Evolutionary conservation across 306 rosid species (phyloP).

Genomic region (Dryas alaskensis): DNA sequence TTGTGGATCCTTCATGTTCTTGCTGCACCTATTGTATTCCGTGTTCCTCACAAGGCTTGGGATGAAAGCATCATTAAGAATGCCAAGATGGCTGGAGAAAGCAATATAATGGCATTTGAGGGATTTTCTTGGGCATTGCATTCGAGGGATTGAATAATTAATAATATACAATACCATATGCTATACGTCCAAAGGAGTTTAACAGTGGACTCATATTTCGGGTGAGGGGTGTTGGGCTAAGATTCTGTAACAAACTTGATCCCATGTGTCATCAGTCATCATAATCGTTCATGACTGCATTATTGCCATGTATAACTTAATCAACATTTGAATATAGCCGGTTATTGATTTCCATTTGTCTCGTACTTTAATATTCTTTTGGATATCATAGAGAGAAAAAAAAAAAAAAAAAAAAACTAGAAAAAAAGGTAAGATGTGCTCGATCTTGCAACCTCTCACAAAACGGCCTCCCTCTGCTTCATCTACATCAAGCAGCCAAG

Average conservation of each 20-base stretch:
- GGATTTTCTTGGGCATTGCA: background rate
- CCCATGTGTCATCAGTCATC: background rate
- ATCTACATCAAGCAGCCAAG: too few relatives aligned
- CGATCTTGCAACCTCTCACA: too few relatives aligned
- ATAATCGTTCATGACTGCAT: background rate
- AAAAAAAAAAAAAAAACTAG: too few relatives aligned
- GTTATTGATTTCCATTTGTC: background rate
- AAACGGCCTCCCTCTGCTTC: too few relatives aligned
- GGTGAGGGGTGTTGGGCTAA: background rate
- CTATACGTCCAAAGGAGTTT: background rate
- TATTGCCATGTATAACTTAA: background rate
- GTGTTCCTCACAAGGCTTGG: constrained; percentile 86
- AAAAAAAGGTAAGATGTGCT: too few relatives aligned
- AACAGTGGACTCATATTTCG: background rate
- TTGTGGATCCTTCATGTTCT: constrained; percentile 66
- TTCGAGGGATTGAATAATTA: background rate
- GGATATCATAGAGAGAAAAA: too few relatives aligned
- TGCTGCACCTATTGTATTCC: constrained; percentile 83
- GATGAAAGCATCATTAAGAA: constrained; percentile 68
- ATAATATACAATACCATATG: background rate
- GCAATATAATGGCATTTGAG: constrained; percentile 33
- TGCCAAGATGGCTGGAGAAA: constrained; percentile 92
- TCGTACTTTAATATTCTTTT: background rate
- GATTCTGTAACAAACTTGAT: background rate
- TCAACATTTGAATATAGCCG: background rate